Evolutionary conservation across 805 yeast genomes (phyloP).

Genomic region (Metschnikowia sp.): DNA sequence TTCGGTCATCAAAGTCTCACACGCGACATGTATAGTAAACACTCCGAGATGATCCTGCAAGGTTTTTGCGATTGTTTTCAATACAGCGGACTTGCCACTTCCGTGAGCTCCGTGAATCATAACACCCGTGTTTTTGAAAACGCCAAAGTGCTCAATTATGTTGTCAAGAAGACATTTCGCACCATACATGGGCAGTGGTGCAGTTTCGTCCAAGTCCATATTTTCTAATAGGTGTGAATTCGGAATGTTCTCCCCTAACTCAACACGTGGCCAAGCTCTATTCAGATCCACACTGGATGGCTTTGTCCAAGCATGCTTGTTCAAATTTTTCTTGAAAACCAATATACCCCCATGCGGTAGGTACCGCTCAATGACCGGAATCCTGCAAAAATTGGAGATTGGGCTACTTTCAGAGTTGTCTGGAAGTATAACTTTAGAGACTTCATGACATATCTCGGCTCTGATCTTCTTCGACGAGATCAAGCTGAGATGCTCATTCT

Average conservation of each 20-base stretch:
- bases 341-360: slow-evolving; percentile 62
- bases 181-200: slow-evolving; percentile 42
- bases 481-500: slow-evolving; percentile 24
- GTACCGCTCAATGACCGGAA: slow-evolving; percentile 47
- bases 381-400: slow-evolving; percentile 47
- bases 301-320: slow-evolving; percentile 40
- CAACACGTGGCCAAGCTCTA: slow-evolving; percentile 37
- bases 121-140: slow-evolving; percentile 50
- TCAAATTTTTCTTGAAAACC: slow-evolving; percentile 46
- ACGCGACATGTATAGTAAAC: slow-evolving; percentile 45
- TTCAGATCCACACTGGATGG: slow-evolving; percentile 26
- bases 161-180: slow-evolving; percentile 44
- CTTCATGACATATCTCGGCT: not conserved
- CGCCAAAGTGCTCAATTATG: slow-evolving; percentile 37
- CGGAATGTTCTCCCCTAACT: slow-evolving; percentile 48
- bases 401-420: slow-evolving; percentile 25
- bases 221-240: slow-evolving; percentile 14
- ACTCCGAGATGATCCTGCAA: slow-evolving; percentile 42
- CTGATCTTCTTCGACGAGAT: slow-evolving; percentile 28
- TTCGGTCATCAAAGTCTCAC: slow-evolving; percentile 58
- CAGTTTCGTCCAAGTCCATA: no score
- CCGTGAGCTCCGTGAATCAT: slow-evolving; percentile 75
- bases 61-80: slow-evolving; percentile 38
- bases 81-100: slow-evolving; percentile 69
- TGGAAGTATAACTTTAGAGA: no score